Conservation (phyloP, 1,284 basidiomycete genomes). For the Bondarzewia mesenterica region DNA sequence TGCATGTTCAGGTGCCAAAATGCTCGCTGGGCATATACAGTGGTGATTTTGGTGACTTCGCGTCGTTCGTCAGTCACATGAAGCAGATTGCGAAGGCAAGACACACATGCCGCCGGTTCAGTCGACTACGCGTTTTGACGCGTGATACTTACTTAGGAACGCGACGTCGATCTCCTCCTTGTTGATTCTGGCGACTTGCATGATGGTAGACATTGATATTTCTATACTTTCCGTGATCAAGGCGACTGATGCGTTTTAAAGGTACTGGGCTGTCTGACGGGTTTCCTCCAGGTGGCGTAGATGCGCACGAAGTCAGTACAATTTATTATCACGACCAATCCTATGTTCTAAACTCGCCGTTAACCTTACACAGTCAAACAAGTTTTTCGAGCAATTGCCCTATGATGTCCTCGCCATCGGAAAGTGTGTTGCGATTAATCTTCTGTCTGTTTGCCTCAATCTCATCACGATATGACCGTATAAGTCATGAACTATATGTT, state of each 20-base stretch:
- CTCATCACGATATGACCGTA: not conserved
- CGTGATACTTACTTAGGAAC: constrained; percentile 32
- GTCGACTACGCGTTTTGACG: too few species aligned
- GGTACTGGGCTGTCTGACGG: constrained; percentile 72
- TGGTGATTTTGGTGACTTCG: constrained; percentile 75
- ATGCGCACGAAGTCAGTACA: constrained; percentile 53
- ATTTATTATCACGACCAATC: not conserved
- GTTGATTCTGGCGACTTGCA: constrained; percentile 76
- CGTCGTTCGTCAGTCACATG: constrained; percentile 78
- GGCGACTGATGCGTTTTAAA: constrained; percentile 16
- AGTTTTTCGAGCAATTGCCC: constrained; percentile 67
- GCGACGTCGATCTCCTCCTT: constrained; percentile 62
- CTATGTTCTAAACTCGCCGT: not conserved
- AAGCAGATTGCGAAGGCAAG: constrained; percentile 53
- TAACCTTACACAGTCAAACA: constrained; percentile 38
- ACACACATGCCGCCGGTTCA: too few species aligned
- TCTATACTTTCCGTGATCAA: too few species aligned
- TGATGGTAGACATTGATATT: too few species aligned
- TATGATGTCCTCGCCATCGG: constrained; percentile 85
- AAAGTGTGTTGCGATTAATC: constrained; percentile 43
- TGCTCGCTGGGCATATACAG: constrained; percentile 20
- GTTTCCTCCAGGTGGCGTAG: constrained; percentile 59
- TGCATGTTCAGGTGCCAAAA: not conserved
- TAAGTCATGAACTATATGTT: constrained; percentile 77
- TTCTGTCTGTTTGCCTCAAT: constrained; percentile 1